Evolutionary conservation across 768 basidiomycete species (phyloP), one percentile per base, ranked within the genome.

Genomic region (Kwoniella sp.): DNA sequence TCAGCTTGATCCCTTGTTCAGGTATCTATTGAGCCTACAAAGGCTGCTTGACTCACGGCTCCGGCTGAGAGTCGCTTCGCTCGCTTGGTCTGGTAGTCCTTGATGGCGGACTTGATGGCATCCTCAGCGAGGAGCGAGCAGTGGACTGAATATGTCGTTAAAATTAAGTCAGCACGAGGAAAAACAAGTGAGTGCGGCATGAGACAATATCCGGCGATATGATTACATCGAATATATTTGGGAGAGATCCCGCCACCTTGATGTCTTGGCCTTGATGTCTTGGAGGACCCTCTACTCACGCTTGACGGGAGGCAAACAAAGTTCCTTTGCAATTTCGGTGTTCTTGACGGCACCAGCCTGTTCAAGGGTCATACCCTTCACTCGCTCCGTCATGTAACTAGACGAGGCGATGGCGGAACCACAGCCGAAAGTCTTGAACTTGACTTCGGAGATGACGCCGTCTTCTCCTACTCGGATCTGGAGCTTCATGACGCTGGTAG

Each of bases 401-500:
- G 92, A 93, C 0, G 93, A 95, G 0, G 96, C 96, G 66, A 99
- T 99, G 41, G 79, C 80, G 70, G 92, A 94, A 58, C 96, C 96
- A 81, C 96, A 98, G 2, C 96, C 95, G 81, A 99, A 98, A 0
- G 96, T 98, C 85, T 98, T 99, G 86, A 98, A 98, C 83, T 95
- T 96, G 82, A 97, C 96, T 79, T 99, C 96, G 54, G 90, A 90
- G 77, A 99, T 99, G 82, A 97, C 86, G 37, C 76, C 79, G 65
- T 90, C 85, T 65, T 95, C 93, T 81, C 95, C 89, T 63, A 99
- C 96, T 72, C 92, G 89, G 78, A 99, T 99, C 82, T 98, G 95
- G 12, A 99, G 88, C 82, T 98, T 98, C 95, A 99, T 99, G 52
- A 97, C 95, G 57, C 71, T 74, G 58, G 0, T 22, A 22, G 7